Conservation (phyloP, 176 grass and related monocot genomes). For the Stipa capillata region DNA sequence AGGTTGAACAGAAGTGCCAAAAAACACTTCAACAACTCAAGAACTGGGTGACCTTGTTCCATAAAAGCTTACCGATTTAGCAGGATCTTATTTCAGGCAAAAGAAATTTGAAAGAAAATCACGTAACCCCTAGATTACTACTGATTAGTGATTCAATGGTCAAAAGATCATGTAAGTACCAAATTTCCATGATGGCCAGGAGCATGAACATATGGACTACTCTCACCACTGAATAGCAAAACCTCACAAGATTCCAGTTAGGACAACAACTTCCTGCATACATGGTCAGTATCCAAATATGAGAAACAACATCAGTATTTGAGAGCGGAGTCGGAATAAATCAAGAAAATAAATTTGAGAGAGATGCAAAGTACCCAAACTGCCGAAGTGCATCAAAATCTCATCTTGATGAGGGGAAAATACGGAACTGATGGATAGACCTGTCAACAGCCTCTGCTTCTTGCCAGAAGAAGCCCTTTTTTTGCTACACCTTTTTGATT, state of each 20-base stretch:
- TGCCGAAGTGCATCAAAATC: slow-evolving; percentile 23
- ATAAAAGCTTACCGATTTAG: slow-evolving; percentile 33
- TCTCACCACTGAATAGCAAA: slow-evolving; percentile 13
- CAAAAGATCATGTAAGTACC: slow-evolving; percentile 40
- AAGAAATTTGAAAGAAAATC: slow-evolving; percentile 8
- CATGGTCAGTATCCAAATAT: not conserved
- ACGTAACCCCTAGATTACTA: slow-evolving; percentile 36
- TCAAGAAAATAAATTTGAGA: not conserved
- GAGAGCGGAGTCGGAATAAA: not conserved
- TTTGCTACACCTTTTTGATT: not conserved
- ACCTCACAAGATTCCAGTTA: not conserved
- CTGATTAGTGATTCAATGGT: slow-evolving; percentile 27
- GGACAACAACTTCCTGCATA: not conserved
- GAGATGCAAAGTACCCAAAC: not conserved
- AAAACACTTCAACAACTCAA: slow-evolving; percentile 26
- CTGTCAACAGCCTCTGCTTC: not conserved
- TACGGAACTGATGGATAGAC: not conserved
- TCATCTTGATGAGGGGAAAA: not conserved
- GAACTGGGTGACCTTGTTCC: slow-evolving; percentile 19
- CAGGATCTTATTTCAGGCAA: not conserved
- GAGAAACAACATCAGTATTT: slow-evolving; percentile 2
- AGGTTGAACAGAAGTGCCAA: slow-evolving; percentile 21
- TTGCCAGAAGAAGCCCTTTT: not conserved
- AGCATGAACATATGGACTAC: slow-evolving; percentile 22
- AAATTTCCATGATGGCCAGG: slow-evolving; percentile 34